phyloP scores from a whole-genome alignment of 2,329 filamentous ascomycete species.

The Lecanicillium sp. region DNA sequence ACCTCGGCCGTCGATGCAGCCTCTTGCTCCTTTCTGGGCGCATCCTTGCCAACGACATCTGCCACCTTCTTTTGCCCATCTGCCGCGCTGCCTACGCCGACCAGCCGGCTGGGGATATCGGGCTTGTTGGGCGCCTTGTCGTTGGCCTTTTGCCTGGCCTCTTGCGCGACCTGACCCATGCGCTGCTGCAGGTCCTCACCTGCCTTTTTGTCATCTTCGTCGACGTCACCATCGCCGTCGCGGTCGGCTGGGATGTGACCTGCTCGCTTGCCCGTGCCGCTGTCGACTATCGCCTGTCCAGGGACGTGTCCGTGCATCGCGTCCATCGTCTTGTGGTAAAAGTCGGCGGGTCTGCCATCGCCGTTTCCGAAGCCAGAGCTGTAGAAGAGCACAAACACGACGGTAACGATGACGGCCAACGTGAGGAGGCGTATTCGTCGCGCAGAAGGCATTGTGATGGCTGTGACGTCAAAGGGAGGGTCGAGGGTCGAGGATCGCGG shows the following conservation, averaged over 20 bases:
- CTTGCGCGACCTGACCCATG: slow-evolving; percentile 60
- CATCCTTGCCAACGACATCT: slow-evolving; percentile 9
- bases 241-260: slow-evolving; percentile 37
- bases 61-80: slow-evolving; percentile 38
- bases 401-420: slow-evolving; percentile 53
- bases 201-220: slow-evolving; percentile 47
- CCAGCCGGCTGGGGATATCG: slow-evolving; percentile 47
- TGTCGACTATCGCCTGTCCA: slow-evolving; percentile 32
- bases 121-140: slow-evolving; percentile 56
- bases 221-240: slow-evolving; percentile 47
- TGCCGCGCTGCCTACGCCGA: slow-evolving; percentile 52
- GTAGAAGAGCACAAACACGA: slow-evolving; percentile 67
- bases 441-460: slow-evolving; percentile 53
- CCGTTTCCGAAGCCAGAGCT: slow-evolving; percentile 47
- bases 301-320: slow-evolving; percentile 37
- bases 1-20: slow-evolving; percentile 56
- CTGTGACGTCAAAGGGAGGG: not conserved
- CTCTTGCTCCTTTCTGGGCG: slow-evolving; percentile 20
- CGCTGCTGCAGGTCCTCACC: slow-evolving; percentile 48
- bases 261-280: slow-evolving; percentile 28
- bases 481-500: too few species aligned
- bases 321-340: slow-evolving; percentile 52
- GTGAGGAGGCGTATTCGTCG: slow-evolving; percentile 62
- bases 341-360: slow-evolving; percentile 41
- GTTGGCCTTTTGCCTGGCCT: slow-evolving; percentile 61